phyloP scores from a whole-genome alignment of 2,329 filamentous ascomycete genomes.

The Fusarium luffae region DNA sequence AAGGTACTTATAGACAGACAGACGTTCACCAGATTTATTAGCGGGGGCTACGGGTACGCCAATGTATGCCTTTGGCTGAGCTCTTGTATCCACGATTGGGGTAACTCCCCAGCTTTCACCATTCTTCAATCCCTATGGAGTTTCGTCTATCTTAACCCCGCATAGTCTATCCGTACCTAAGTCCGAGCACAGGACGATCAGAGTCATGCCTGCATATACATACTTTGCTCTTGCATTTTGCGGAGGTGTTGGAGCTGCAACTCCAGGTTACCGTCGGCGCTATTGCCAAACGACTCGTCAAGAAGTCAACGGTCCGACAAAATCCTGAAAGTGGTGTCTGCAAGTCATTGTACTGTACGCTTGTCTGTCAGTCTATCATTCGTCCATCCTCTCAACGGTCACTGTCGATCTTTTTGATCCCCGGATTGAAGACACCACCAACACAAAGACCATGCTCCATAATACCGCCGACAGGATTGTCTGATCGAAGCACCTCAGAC shows the following conservation, averaged over 20 bases:
- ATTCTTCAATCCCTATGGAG: background rate
- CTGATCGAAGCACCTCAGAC: background rate
- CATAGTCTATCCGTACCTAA: background rate
- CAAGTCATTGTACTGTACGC: background rate
- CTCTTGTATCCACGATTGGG: background rate
- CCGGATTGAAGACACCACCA: background rate
- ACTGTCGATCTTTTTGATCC: background rate
- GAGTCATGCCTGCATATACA: background rate
- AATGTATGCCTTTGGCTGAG: background rate
- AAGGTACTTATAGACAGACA: background rate
- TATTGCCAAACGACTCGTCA: background rate
- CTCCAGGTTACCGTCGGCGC: conserved; percentile 1
- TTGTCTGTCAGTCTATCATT: background rate
- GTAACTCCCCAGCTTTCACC: background rate
- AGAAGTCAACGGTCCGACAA: conserved; percentile 21
- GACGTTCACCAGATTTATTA: background rate
- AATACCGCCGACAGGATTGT: conserved; percentile 20
- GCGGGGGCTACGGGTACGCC: background rate
- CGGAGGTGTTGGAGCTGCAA: conserved; percentile 2
- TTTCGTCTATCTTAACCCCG: conserved; percentile 3
- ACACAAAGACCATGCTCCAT: conserved; percentile 4
- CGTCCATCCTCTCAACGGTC: background rate
- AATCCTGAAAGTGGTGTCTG: background rate
- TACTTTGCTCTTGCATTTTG: background rate
- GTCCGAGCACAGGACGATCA: background rate